Evolutionary conservation across 1,284 basidiomycete genomes (phyloP).

Genomic region (Neotropicomus parvogracilis): DNA sequence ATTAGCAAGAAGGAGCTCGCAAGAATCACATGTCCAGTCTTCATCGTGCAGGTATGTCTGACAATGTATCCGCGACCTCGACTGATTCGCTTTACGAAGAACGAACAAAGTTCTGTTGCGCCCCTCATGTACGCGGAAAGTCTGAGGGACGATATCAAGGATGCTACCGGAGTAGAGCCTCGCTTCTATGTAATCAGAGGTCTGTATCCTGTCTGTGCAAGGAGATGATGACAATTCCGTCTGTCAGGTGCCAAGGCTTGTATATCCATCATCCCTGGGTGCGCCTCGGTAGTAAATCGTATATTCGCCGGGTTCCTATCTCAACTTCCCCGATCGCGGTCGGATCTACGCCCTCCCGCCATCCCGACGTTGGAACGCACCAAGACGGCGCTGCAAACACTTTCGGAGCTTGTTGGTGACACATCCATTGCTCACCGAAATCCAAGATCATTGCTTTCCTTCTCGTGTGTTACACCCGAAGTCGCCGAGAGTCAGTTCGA

Average conservation of each 20-base stretch:
- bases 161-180: slow-evolving; percentile 45
- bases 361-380: slow-evolving; percentile 45
- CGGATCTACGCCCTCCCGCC: slow-evolving; percentile 41
- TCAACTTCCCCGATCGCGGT: slow-evolving; percentile 47
- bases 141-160: slow-evolving; percentile 46
- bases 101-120: slow-evolving; percentile 54
- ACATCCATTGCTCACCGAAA: slow-evolving; percentile 48
- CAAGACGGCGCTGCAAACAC: slow-evolving; percentile 46
- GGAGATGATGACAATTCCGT: not conserved
- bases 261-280: slow-evolving; percentile 34
- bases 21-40: slow-evolving; percentile 56
- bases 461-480: slow-evolving; percentile 59
- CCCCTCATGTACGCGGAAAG: slow-evolving; percentile 56
- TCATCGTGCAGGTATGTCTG: slow-evolving; percentile 62
- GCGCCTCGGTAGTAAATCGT: slow-evolving; percentile 63
- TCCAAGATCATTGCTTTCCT: slow-evolving; percentile 58
- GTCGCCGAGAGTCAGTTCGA: slow-evolving; percentile 50
- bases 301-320: slow-evolving; percentile 59
- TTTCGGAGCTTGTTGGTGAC: slow-evolving; percentile 51
- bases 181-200: slow-evolving; percentile 64
- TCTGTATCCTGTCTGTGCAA: slow-evolving; percentile 24
- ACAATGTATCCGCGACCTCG: not conserved
- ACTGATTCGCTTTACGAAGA: slow-evolving; percentile 37
- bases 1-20: slow-evolving; percentile 47
- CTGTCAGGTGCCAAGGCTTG: slow-evolving; percentile 27